These are phyloP conservation scores for Acanthamoeba polyphaga DNA, from an alignment of 208 protist species.

Conservation along the genomic window DNA sequence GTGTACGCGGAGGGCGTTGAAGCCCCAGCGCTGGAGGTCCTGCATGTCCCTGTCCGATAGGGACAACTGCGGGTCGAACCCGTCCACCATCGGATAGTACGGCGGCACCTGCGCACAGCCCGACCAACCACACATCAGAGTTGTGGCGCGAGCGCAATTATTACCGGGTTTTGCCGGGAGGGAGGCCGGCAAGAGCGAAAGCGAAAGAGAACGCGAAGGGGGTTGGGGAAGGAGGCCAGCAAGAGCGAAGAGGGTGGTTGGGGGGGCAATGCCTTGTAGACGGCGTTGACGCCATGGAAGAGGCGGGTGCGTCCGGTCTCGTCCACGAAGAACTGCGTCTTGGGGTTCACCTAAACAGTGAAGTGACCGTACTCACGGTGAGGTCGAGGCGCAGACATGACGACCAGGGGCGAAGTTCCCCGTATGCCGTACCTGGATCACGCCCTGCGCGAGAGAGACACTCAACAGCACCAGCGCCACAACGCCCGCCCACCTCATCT, in stretches of 20 bases:
- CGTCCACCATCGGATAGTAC: slow-evolving; percentile 39
- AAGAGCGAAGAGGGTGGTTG: background rate
- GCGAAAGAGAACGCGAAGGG: background rate
- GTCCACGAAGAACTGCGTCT: slow-evolving; percentile 80
- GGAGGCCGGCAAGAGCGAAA: background rate
- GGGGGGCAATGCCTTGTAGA: slow-evolving; percentile 77
- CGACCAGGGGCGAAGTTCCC: background rate
- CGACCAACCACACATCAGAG: background rate
- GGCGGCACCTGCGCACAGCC: background rate
- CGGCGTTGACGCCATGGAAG: slow-evolving; percentile 86
- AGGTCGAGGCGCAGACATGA: background rate
- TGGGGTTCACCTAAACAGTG: slow-evolving; percentile 72
- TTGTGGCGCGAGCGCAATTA: too few relatives aligned
- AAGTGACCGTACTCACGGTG: too few relatives aligned
- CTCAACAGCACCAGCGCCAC: background rate
- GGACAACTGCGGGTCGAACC: slow-evolving; percentile 72
- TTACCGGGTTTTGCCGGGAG: too few relatives aligned
- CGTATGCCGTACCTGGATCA: background rate
- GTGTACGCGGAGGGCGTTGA: slow-evolving; percentile 79
- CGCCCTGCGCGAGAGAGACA: background rate
- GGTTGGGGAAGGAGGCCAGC: background rate
- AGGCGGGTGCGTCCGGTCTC: slow-evolving; percentile 74
- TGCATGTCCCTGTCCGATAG: slow-evolving; percentile 48
- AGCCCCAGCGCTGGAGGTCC: slow-evolving; percentile 81
- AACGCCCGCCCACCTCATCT: background rate